phyloP scores from a whole-genome alignment of 2,329 filamentous ascomycete species.

The Colletotrichum sp. region DNA sequence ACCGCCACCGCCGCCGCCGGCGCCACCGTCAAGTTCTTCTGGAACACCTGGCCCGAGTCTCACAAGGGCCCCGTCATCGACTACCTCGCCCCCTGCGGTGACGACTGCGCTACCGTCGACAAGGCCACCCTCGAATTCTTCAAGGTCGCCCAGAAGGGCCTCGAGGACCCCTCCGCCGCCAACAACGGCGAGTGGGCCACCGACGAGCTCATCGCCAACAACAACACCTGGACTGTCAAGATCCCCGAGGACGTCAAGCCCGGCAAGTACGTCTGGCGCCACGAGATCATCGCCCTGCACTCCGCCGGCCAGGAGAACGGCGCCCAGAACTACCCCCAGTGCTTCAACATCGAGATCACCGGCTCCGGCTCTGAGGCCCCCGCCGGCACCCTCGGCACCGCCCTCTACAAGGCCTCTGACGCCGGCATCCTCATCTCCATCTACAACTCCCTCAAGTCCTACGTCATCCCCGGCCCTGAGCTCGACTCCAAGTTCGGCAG shows the following conservation, averaged over 20 bases:
- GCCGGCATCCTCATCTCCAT: conserved; percentile 40
- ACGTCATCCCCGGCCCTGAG: conserved; percentile 36
- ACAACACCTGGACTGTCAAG: conserved; percentile 49
- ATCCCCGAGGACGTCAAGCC: conserved; percentile 51
- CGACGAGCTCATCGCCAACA: conserved; percentile 53
- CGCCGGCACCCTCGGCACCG: conserved; percentile 35
- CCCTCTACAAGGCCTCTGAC: conserved; percentile 38
- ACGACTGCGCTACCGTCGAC: conserved; percentile 57
- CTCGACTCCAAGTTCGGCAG: not conserved
- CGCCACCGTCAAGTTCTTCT: conserved; percentile 61
- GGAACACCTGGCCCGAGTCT: conserved; percentile 69
- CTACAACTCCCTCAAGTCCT: conserved; percentile 30
- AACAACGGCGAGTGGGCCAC: conserved; percentile 57
- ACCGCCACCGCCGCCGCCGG: conserved; percentile 61
- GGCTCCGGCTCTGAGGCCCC: conserved; percentile 37
- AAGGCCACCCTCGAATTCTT: conserved; percentile 58
- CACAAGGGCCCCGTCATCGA: conserved; percentile 67
- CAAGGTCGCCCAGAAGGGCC: conserved; percentile 63
- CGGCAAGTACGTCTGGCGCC: conserved; percentile 59
- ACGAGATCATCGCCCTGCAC: conserved; percentile 63
- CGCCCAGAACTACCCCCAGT: conserved; percentile 59
- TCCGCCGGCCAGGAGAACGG: conserved; percentile 41
- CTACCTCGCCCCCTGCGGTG: conserved; percentile 63
- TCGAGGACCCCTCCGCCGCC: conserved; percentile 34
- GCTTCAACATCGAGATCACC: conserved; percentile 52